Base-by-base conservation (phyloP, 768 basidiomycete genomes). In the Melanogaster broomeanus region DNA sequence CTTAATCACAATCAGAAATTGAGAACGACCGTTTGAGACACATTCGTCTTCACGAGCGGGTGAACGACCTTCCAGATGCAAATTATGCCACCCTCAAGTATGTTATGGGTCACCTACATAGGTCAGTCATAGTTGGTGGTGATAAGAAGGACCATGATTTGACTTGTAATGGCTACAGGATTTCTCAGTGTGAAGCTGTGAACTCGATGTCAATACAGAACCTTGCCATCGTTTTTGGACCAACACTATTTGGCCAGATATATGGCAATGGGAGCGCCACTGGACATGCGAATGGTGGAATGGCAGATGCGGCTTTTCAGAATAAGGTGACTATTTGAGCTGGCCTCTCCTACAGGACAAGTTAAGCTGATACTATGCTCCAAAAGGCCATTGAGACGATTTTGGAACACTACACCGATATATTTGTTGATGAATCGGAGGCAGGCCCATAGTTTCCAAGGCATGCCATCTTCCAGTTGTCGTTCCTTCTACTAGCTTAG, bases 21-120 rank as follows among this genome's bases (percentile, higher is more conserved):
- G 97, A 98, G 48, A 97, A 96, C 63, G 95, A 97, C 59, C 84
- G 96, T 45, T 74, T 98, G 58, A 83, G 96, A 52, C 96, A 98
- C 62, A 98, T 99, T 57, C 84, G 95, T 44, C 74, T 98, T 46
- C 97, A 99, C 63, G 97, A 98, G 65, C 85, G 94, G 41, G 94
- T 99, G 41, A 99, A 99, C 62, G 96, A 98, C 58, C 79, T 99
- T 47, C 96, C 97, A 12, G 97, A 99, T 72, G 83, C 97, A n/a
- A 98, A 98, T 70, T 99, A 99, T 63, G 92, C 97, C 2, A 96
- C 96, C 2, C 77, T 98, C 45, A 98, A 98, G 67, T 97, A 81
- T 69, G 89, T 98, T 69, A 78, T 99, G 77, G 93, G 91, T 12
- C 97, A 99, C 72, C 75, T 99, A 55, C 80, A 98, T 72, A 84